Conservation (phyloP, 768 basidiomycete genomes). For the Multifurca ochricompacta region DNA sequence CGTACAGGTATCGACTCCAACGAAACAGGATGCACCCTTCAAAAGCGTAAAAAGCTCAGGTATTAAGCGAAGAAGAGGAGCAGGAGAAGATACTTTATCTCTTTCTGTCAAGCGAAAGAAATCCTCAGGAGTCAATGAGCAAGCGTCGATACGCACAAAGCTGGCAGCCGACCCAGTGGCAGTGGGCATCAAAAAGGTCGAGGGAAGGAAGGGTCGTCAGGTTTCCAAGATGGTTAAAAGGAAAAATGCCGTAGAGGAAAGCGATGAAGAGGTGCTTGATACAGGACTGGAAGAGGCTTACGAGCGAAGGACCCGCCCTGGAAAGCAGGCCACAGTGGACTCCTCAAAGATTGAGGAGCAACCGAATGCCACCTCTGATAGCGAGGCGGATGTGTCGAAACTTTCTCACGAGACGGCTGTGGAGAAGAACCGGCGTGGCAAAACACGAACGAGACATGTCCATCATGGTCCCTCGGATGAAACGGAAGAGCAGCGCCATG, state of each 20-base stretch:
- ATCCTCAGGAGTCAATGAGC: slow-evolving; percentile 16
- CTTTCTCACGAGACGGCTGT: slow-evolving; percentile 61
- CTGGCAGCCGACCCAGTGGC: not conserved
- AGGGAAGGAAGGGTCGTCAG: slow-evolving; percentile 24
- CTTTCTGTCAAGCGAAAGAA: slow-evolving; percentile 16
- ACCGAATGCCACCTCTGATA: slow-evolving; percentile 28
- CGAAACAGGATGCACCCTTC: slow-evolving; percentile 9
- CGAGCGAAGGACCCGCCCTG: slow-evolving; percentile 13
- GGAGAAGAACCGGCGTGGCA: slow-evolving; percentile 28
- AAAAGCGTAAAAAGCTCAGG: not conserved
- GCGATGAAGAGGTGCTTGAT: slow-evolving; percentile 27
- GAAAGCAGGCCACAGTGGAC: slow-evolving; percentile 11
- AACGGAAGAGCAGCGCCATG: slow-evolving; percentile 62
- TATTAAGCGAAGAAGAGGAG: slow-evolving; percentile 2
- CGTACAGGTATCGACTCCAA: slow-evolving; percentile 1
- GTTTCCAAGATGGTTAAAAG: slow-evolving; percentile 11
- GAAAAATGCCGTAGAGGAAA: slow-evolving; percentile 7
- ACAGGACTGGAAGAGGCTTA: slow-evolving; percentile 32
- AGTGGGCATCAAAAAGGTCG: slow-evolving; percentile 21
- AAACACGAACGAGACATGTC: slow-evolving; percentile 22
- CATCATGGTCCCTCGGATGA: slow-evolving; percentile 63
- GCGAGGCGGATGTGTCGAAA: slow-evolving; percentile 29
- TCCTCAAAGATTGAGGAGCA: slow-evolving; percentile 19
- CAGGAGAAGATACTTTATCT: not conserved
- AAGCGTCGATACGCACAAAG: not conserved